Conservation (phyloP, 1,139 yeast genomes). For the Debaryomyces coudertii region DNA sequence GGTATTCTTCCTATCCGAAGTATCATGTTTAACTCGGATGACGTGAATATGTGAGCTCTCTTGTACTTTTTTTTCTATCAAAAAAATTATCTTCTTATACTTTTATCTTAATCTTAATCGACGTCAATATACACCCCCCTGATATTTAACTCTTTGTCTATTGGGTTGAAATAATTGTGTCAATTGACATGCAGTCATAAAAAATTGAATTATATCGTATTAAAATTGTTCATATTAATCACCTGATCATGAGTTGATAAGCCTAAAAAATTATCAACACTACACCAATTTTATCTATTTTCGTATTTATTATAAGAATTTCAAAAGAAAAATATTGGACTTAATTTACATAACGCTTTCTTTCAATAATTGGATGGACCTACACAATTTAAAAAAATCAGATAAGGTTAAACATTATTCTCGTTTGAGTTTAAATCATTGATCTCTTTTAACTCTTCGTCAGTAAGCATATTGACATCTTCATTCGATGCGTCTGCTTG, state of each 20-base stretch:
- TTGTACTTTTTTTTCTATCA: background rate
- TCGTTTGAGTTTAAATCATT: conserved; percentile 32
- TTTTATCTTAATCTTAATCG: no score
- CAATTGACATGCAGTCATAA: background rate
- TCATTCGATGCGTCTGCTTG: conserved; percentile 6
- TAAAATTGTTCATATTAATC: background rate
- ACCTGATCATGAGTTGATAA: conserved; percentile 1
- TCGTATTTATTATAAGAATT: background rate
- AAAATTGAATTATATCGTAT: background rate
- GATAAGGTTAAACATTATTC: conserved; percentile 9
- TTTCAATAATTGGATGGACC: background rate
- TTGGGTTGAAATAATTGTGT: background rate
- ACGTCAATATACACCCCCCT: background rate
- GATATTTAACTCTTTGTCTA: background rate
- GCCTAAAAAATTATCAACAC: background rate
- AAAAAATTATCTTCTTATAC: background rate
- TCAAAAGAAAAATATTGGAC: background rate
- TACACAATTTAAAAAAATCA: background rate
- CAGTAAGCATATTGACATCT: conserved; percentile 28
- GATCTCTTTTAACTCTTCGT: conserved; percentile 44
- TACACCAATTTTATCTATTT: background rate
- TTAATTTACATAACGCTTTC: conserved; percentile 6
- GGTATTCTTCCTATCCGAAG: background rate
- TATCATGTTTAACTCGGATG: background rate
- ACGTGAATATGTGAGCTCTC: background rate